Evolutionary conservation across 176 grass and related monocot genomes (phyloP), one percentile per base, ranked within the genome.

Genomic region (Neostapfia colusana): DNA sequence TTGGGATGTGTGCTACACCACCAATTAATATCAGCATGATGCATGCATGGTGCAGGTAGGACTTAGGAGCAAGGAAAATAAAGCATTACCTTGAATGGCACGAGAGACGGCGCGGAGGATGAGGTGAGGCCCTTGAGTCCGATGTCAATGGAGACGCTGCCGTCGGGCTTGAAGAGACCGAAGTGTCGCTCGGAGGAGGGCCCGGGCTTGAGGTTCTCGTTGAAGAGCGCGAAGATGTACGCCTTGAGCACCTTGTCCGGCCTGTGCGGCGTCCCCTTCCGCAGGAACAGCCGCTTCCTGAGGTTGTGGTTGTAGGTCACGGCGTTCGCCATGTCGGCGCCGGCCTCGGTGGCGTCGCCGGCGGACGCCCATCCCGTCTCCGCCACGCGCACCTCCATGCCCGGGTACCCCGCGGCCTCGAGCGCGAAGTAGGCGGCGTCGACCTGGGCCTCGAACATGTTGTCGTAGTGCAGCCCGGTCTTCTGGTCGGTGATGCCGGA

Each of bases 361-460:
- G 59, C 58, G 25, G 89, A 89, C 27, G 95, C 89, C 95, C 95
- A 99, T 0, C 95, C 95, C 0, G 91, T 99, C 82, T 99, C 95
- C 12, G 95, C 83, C 57, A 99, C 87, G 16, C 84, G 24, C 72
- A 95, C 91, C 78, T 94, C 95, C 89, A 92, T 95, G 38, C 63
- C 67, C 3, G 43, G 8, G 87, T 88, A 99, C 0, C 91, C 91
- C 11, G 85, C 89, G 8, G 77, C 82, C 70, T 92, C 89, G 8
- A 99, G 85, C 38, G 95, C 91, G 64, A 81, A 75, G 82, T 99
- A 95, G 17, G 89, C 85, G 23, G 95, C 95, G 88, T 99, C 95
- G 12, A 99, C 64, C 83, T 99, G 95, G 0, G 95, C 95, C 53
- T 95, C 95, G 82, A 92, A 95, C 95, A 99, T 92, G 95, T 88